Evolutionary conservation across 2,329 filamentous ascomycete genomes (phyloP).

Genomic region (Colletotrichum limetticola): DNA sequence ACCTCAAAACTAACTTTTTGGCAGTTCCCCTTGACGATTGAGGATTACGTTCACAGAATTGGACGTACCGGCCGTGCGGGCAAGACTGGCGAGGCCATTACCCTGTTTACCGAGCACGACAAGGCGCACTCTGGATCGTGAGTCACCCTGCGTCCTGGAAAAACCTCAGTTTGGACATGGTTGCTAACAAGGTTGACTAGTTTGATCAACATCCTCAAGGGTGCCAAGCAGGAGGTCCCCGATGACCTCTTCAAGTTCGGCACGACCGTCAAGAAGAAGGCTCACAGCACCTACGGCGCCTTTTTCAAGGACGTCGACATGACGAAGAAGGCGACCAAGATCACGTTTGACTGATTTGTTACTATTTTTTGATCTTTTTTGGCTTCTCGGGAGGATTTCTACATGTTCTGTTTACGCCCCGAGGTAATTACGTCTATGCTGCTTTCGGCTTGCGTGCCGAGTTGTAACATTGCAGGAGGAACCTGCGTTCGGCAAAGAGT

Average conservation of each 20-base stretch:
- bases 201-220: slow-evolving; percentile 93
- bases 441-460: slow-evolving; percentile 48
- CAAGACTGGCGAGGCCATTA: slow-evolving; percentile 88
- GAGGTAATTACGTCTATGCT: neutral
- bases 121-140: slow-evolving; percentile 90
- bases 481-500: slow-evolving; percentile 63
- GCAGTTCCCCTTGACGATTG: slow-evolving; percentile 89
- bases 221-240: slow-evolving; percentile 90
- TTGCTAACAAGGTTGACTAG: slow-evolving; percentile 54
- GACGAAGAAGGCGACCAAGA: slow-evolving; percentile 88
- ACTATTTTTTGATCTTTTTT: neutral
- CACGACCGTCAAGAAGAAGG: slow-evolving; percentile 99
- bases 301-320: slow-evolving; percentile 93
- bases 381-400: neutral
- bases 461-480: slow-evolving; percentile 62
- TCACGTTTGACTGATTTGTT: slow-evolving; percentile 77
- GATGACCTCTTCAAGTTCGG: slow-evolving; percentile 95
- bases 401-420: neutral
- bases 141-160: slow-evolving; percentile 51
- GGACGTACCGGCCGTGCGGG: slow-evolving; percentile 94
- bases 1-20: neutral
- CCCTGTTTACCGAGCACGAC: slow-evolving; percentile 94
- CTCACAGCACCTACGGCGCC: slow-evolving; percentile 91
- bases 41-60: slow-evolving; percentile 98
- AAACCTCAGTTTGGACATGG: neutral